These are phyloP conservation scores for Bacidia gigantensis DNA, from an alignment of 495 filamentous ascomycete species.

Conservation along the genomic window DNA sequence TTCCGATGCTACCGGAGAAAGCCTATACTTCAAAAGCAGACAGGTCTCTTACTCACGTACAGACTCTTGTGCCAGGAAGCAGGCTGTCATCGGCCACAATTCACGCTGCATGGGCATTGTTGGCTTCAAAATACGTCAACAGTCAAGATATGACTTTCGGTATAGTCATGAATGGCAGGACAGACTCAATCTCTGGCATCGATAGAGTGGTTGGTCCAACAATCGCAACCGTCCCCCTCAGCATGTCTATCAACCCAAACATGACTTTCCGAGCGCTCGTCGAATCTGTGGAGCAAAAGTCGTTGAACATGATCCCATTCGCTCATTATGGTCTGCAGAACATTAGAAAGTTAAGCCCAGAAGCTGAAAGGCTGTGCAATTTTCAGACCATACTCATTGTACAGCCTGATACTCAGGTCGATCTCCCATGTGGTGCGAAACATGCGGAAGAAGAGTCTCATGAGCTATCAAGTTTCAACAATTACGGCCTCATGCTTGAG, in stretches of 20 bases:
- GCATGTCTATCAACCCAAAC: not conserved
- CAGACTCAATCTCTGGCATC: conserved; percentile 2
- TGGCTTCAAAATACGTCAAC: not conserved
- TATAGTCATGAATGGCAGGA: not conserved
- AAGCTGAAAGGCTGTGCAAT: conserved; percentile 22
- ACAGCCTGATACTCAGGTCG: conserved; percentile 11
- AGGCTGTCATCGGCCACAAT: not conserved
- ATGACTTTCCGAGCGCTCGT: conserved; percentile 3
- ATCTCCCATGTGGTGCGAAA: not conserved
- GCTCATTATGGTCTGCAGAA: conserved; percentile 32
- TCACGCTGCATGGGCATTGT: not conserved
- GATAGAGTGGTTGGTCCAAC: conserved; percentile 27
- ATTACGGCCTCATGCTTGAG: too few relatives aligned
- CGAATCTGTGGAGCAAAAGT: conserved; percentile 20
- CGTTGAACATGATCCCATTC: conserved; percentile 20
- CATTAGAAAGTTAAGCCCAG: conserved; percentile 21
- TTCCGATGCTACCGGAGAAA: too few relatives aligned
- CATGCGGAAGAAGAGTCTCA: not conserved
- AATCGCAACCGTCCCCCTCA: conserved; percentile 21
- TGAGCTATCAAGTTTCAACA: not conserved
- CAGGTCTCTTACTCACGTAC: too few relatives aligned
- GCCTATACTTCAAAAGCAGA: too few relatives aligned
- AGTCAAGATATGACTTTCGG: not conserved
- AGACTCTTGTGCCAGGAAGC: too few relatives aligned
- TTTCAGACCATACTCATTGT: conserved; percentile 27